A percentile compares a stretch with the other conserved stretches of the same genome.
phyloP scores from a whole-genome alignment of 2,329 filamentous ascomycete genomes.

The Fusarium vanettenii region DNA sequence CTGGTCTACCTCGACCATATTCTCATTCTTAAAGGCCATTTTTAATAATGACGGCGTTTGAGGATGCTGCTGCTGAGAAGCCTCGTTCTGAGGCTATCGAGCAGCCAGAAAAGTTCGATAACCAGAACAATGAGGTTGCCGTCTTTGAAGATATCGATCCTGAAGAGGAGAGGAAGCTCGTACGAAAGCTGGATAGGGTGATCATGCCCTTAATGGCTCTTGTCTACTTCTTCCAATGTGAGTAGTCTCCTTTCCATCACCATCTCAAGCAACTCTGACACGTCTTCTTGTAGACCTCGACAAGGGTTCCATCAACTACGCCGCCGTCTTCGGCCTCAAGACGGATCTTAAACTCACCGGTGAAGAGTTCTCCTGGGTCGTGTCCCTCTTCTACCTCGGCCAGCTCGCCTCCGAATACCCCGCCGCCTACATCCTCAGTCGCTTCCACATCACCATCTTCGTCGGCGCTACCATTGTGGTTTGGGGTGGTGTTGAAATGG shows the following conservation, averaged over 20 bases:
- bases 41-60: conserved; percentile 6
- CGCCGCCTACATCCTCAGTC: conserved; percentile 29
- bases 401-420: conserved; percentile 31
- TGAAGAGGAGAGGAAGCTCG: conserved; percentile 25
- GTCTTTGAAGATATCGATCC: conserved; percentile 32
- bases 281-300: conserved; percentile 22
- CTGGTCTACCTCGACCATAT: too few relatives aligned
- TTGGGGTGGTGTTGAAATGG: conserved; percentile 44
- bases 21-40: not conserved
- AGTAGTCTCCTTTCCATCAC: not conserved
- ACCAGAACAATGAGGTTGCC: conserved; percentile 19
- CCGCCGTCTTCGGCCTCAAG: conserved; percentile 30
- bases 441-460: conserved; percentile 28
- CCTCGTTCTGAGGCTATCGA: conserved; percentile 1
- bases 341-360: conserved; percentile 19
- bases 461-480: conserved; percentile 39
- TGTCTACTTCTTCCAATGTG: conserved; percentile 36
- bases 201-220: conserved; percentile 35
- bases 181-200: conserved; percentile 26
- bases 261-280: not conserved
- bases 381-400: conserved; percentile 34
- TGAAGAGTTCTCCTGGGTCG: conserved; percentile 22
- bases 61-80: not conserved
- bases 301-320: conserved; percentile 33
- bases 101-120: conserved; percentile 1